A percentile compares a stretch with the other conserved stretches of the same genome.
These are phyloP conservation scores for Anthracocystis walkeri DNA, from an alignment of 1,284 basidiomycete genomes.

Conservation along the genomic window DNA sequence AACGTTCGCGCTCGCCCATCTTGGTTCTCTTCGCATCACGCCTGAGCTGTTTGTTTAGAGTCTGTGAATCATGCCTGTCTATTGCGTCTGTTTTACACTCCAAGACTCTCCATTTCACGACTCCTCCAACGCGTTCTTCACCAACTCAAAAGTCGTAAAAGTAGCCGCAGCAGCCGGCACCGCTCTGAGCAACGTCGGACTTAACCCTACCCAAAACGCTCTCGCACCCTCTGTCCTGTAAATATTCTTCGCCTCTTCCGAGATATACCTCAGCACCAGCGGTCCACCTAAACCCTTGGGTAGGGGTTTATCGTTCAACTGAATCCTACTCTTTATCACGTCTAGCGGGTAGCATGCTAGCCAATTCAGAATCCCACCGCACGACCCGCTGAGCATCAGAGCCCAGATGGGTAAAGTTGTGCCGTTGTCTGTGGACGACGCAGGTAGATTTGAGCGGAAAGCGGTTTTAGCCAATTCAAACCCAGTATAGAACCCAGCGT, in stretches of 20 bases:
- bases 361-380: conserved; percentile 94
- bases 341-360: conserved; percentile 85
- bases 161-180: conserved; percentile 61
- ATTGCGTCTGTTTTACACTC: background rate
- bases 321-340: conserved; percentile 54
- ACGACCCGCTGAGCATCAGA: conserved; percentile 83
- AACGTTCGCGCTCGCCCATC: background rate
- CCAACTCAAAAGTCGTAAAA: conserved; percentile 59
- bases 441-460: conserved; percentile 73
- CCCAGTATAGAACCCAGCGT: conserved; percentile 84
- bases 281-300: conserved; percentile 28
- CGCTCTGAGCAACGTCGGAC: conserved; percentile 54
- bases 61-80: background rate
- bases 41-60: background rate
- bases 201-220: conserved; percentile 51
- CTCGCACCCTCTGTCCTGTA: conserved; percentile 29
- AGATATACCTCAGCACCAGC: conserved; percentile 39
- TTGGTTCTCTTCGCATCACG: too few species aligned
- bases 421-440: conserved; percentile 3
- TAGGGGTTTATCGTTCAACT: conserved; percentile 36
- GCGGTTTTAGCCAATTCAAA: conserved; percentile 89
- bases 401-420: conserved; percentile 84
- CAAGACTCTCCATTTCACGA: background rate
- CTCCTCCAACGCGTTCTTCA: conserved; percentile 40
- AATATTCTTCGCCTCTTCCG: conserved; percentile 29